Conservation (phyloP, 352 stramenopile genomes). For the Pythium phragmiticola region DNA sequence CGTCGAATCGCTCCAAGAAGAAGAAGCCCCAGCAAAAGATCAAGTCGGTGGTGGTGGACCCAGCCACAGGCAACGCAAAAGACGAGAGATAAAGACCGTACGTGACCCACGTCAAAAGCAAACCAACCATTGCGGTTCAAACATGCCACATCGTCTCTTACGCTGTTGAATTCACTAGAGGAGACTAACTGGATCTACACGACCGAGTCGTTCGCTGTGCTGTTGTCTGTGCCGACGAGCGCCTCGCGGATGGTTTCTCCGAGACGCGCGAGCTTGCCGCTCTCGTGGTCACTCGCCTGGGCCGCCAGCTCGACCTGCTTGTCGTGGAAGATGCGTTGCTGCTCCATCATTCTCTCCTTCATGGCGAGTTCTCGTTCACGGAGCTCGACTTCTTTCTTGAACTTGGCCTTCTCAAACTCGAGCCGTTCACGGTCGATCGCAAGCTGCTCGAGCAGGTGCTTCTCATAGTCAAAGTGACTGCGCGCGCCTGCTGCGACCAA, state of each 20-base stretch:
- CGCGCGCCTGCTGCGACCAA: constrained; percentile 32
- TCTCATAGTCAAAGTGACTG: constrained; percentile 71
- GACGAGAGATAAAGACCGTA: not conserved
- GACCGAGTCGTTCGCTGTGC: constrained; percentile 16
- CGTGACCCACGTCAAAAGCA: not conserved
- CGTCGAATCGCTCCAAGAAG: constrained; percentile 13
- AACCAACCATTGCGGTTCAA: not conserved
- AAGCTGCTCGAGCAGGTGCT: constrained; percentile 69
- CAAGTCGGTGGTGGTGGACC: constrained; percentile 15
- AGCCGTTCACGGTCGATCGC: constrained; percentile 67
- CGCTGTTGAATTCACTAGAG: not conserved
- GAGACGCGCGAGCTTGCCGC: constrained; percentile 55
- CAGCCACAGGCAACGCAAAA: constrained; percentile 1
- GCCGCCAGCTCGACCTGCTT: constrained; percentile 46
- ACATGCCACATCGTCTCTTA: not conserved
- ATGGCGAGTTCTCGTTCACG: constrained; percentile 63
- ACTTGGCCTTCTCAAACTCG: constrained; percentile 69
- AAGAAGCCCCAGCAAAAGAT: constrained; percentile 9
- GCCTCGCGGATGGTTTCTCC: constrained; percentile 60
- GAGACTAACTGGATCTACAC: constrained; percentile 13
- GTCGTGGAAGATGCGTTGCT: constrained; percentile 55
- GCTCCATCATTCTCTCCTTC: constrained; percentile 62
- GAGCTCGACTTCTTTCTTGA: constrained; percentile 75
- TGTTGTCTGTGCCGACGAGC: constrained; percentile 34
- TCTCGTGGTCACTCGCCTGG: constrained; percentile 50